Conservation (phyloP, 2,329 filamentous ascomycete species). For the Fusarium paranaense region DNA sequence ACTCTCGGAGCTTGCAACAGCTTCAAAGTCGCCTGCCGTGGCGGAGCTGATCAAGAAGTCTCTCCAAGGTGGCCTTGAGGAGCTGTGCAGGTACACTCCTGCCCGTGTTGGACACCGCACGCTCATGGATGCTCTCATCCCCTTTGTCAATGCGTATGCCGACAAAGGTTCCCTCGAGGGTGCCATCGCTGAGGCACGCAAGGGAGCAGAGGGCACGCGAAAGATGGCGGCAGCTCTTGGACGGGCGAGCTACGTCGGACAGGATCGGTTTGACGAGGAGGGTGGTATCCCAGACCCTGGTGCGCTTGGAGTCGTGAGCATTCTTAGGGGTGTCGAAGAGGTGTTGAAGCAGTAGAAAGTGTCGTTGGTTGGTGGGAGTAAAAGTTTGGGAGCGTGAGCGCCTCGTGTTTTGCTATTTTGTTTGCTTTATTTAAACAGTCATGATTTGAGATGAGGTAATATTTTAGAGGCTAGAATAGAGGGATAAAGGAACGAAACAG, state of each 20-base stretch:
- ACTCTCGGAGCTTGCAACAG: constrained; percentile 16
- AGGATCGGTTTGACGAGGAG: constrained; percentile 68
- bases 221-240: constrained; percentile 80
- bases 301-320: constrained; percentile 54
- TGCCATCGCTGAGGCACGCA: constrained; percentile 28
- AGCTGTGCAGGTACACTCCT: constrained; percentile 69
- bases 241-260: constrained; percentile 81
- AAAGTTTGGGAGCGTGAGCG: not conserved
- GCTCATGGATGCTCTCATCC: constrained; percentile 77
- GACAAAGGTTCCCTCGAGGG: constrained; percentile 60
- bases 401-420: not conserved
- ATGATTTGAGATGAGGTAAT: not conserved
- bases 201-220: constrained; percentile 73
- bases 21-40: not conserved
- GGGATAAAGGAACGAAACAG: not conserved
- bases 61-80: constrained; percentile 33
- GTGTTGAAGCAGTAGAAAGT: not conserved
- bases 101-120: constrained; percentile 79
- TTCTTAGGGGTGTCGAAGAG: constrained; percentile 26
- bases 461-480: not conserved
- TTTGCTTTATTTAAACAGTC: not conserved
- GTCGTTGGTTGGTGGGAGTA: not conserved
- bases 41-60: constrained; percentile 23
- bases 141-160: constrained; percentile 72
- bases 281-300: constrained; percentile 72